A percentile compares a stretch with the other conserved stretches of the same genome.
Conservation (phyloP, 148 eudicot genomes). For the Rhododendron williamsianum region DNA sequence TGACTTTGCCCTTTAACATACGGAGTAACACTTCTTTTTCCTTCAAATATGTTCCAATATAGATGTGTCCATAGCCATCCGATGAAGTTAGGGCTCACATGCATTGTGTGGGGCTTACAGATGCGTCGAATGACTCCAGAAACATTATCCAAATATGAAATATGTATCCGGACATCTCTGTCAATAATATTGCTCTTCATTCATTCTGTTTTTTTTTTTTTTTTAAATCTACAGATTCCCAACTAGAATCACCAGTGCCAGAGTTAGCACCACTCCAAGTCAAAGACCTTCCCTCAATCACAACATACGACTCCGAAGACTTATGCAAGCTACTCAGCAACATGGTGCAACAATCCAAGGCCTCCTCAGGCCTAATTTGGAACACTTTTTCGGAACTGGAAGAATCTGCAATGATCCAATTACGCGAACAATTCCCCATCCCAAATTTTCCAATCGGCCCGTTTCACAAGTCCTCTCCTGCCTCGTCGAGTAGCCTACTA, state of each 20-base stretch:
- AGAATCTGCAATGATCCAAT: conserved; percentile 9
- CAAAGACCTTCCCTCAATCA: neutral
- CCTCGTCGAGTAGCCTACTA: conserved; percentile 17
- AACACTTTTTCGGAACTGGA: neutral
- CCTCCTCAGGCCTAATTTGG: neutral
- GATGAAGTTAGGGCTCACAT: neutral
- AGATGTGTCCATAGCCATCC: neutral
- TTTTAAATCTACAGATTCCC: neutral
- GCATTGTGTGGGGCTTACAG: neutral
- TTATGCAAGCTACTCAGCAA: neutral
- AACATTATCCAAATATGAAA: too few species aligned
- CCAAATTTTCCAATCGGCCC: conserved; percentile 38
- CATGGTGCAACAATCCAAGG: neutral
- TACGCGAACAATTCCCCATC: neutral
- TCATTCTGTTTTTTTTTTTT: neutral
- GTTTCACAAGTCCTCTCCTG: conserved; percentile 17
- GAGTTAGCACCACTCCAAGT: neutral
- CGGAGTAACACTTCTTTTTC: too few species aligned
- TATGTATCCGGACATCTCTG: neutral
- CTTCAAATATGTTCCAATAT: too few species aligned
- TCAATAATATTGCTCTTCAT: neutral
- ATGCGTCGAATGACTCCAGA: neutral
- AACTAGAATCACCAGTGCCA: conserved; percentile 6
- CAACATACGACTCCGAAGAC: neutral
- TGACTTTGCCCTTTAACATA: too few species aligned